Percentiles rank a stretch among this genome's conserved stretches.
Evolutionary conservation across 2,329 filamentous ascomycete species (phyloP).

Genomic region (Fusarium falciforme): DNA sequence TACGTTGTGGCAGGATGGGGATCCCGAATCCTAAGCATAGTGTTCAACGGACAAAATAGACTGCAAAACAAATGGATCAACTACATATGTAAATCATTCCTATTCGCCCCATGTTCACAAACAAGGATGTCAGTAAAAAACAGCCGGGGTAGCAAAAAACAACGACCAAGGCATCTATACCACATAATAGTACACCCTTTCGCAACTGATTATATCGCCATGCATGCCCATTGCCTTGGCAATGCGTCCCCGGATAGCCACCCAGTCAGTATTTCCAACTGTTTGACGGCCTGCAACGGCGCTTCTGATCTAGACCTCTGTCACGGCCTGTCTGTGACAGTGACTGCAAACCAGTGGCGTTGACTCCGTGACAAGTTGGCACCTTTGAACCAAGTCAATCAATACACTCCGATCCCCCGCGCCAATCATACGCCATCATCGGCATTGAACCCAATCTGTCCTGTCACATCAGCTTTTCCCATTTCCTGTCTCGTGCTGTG

Average conservation of each 20-base stretch:
- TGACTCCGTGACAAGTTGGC: not conserved
- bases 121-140: constrained; percentile 4
- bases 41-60: not conserved
- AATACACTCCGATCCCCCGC: constrained; percentile 19
- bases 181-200: constrained; percentile 32
- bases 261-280: not conserved
- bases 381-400: constrained; percentile 8
- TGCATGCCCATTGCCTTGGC: constrained; percentile 7
- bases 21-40: not conserved
- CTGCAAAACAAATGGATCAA: not conserved
- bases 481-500: not conserved
- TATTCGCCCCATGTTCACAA: constrained; percentile 30
- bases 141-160: constrained; percentile 18
- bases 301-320: not conserved
- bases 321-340: not conserved
- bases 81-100: constrained; percentile 14
- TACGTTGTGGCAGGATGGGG: not conserved
- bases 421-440: constrained; percentile 35
- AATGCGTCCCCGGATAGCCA: constrained; percentile 2
- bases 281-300: not conserved
- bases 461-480: constrained; percentile 15
- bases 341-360: not conserved
- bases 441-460: constrained; percentile 33
- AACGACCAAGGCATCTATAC: constrained; percentile 30
- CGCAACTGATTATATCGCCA: constrained; percentile 18